Evolutionary conservation across 1,284 basidiomycete species (phyloP).

Genomic region (Sporisorium exsertum): DNA sequence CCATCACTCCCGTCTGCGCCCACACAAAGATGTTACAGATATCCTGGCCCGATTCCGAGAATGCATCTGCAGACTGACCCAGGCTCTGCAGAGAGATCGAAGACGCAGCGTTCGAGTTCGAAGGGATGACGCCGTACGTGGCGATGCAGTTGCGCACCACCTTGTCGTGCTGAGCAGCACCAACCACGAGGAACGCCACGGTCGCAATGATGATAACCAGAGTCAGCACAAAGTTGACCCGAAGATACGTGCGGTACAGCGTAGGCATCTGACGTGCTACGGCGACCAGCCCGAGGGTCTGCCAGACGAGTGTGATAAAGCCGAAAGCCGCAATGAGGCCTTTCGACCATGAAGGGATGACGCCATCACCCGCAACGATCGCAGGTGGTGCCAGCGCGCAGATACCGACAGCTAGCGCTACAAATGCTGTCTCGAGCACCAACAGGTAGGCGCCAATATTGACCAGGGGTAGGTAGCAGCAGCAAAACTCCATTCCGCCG

Average conservation of each 20-base stretch:
- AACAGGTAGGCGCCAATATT: conserved; percentile 66
- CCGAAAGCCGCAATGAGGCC: conserved; percentile 59
- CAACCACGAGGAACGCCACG: conserved; percentile 59
- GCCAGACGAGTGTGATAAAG: conserved; percentile 61
- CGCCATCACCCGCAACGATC: conserved; percentile 62
- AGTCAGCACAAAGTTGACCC: conserved; percentile 63
- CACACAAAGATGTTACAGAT: conserved; percentile 67
- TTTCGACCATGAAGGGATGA: conserved; percentile 62
- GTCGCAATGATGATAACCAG: conserved; percentile 52
- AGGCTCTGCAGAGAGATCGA: conserved; percentile 17
- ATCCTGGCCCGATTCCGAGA: conserved; percentile 26
- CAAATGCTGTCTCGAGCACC: conserved; percentile 59
- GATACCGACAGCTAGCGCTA: conserved; percentile 58
- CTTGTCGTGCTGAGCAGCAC: conserved; percentile 52
- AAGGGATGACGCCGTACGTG: conserved; percentile 45
- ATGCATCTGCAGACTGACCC: conserved; percentile 27
- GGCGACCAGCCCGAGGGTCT: conserved; percentile 58
- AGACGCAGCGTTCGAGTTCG: conserved; percentile 18
- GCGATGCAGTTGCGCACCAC: conserved; percentile 50
- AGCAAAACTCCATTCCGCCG: conserved; percentile 63
- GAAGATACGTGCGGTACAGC: conserved; percentile 63
- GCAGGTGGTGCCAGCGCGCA: conserved; percentile 60
- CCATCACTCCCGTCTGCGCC: conserved; percentile 66
- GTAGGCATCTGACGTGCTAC: conserved; percentile 53
- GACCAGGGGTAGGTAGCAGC: conserved; percentile 65